Evolutionary conservation across 768 basidiomycete genomes (phyloP), one percentile per base, ranked within the genome.

Genomic region (Suillus fuscotomentosus): DNA sequence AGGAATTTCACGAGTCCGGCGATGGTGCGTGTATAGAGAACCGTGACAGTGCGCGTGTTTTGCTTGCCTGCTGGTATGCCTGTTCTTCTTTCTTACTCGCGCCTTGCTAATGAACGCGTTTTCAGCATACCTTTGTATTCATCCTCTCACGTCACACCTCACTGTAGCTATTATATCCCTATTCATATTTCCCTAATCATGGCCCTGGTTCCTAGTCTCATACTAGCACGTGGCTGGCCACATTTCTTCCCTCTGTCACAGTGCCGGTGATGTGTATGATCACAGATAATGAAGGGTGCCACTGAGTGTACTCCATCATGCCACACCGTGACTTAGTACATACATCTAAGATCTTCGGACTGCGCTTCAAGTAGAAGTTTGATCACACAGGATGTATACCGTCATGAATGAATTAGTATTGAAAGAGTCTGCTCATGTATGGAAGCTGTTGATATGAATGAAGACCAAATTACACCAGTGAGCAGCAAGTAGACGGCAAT

Each of bases 1-100:
- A 82, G 79, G 70, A 84, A 83, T 69, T 91, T 89, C 69, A 66
- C 36, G 54, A 65, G 56, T 48, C 59, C 63, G 3, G 13, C 15
- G 17, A 63, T 48, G 65, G 42, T 65, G 5, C n/a, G 2, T 41
- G 60, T 47, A 17, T 63, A 48, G 9, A 10, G 3, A 20, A 39
- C 20, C 41, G 36, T 38, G 36, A 38, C 14, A 7, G 24, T 27
- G 9, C 14, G 57, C 4, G 27, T 22, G 24, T 41, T 24, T 41
- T 22, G 4, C 7, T 57, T 4, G 15, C 17, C 24, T 59, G 57
- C 41, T 20, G 11, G 57, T 59, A 59, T 27, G 57, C 3, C 10
- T 42, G 9, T 42, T 17, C 24, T 10, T 1, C 11, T 59, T 20
- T 42, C 17, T 24, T 42, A 17, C 24, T 9, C 6, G 36, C 17